Percentiles rank a stretch among this genome's conserved stretches.
Conservation (phyloP, 1,139 yeast genomes). For the Taphrina wiesneri region DNA sequence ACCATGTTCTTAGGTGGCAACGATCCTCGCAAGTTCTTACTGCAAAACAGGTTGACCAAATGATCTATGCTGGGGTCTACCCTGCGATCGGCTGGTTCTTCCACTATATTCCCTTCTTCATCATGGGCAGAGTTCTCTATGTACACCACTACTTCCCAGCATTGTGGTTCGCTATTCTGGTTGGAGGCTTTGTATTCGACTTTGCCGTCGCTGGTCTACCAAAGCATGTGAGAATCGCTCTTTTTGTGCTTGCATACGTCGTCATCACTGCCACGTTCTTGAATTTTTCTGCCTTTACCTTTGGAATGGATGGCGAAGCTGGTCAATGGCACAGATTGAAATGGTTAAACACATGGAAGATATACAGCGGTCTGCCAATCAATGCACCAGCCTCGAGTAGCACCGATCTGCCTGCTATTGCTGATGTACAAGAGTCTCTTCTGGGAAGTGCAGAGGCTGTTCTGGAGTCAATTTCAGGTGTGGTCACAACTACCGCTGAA, state of each 20-base stretch:
- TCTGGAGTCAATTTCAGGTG: constrained; percentile 4
- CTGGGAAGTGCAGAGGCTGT: constrained; percentile 5
- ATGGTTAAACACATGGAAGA: constrained; percentile 75
- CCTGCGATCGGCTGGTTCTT: constrained; percentile 94
- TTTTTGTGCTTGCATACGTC: constrained; percentile 54
- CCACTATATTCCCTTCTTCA: constrained; percentile 84
- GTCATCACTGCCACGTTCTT: constrained; percentile 67
- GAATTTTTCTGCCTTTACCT: constrained; percentile 73
- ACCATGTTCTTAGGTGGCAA: constrained; percentile 83
- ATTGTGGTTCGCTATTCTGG: constrained; percentile 86
- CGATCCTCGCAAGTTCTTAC: constrained; percentile 79
- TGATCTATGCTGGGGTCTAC: constrained; percentile 80
- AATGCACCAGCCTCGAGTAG: constrained; percentile 18
- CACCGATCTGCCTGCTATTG: constrained; percentile 2
- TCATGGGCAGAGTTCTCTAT: constrained; percentile 97
- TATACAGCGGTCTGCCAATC: constrained; percentile 41
- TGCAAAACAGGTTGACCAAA: constrained; percentile 46
- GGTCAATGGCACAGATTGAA: constrained; percentile 68
- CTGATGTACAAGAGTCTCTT: constrained; percentile 10
- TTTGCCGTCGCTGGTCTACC: constrained; percentile 51
- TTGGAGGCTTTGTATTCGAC: constrained; percentile 75
- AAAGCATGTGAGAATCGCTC: constrained; percentile 44
- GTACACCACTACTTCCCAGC: constrained; percentile 98
- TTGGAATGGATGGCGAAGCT: constrained; percentile 87
- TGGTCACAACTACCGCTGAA: constrained; percentile 1